A percentile compares a stretch with the other conserved stretches of the same genome.
These are phyloP conservation scores for Glebionis coronaria DNA, from an alignment of 129 eudicot species.

Conservation along the genomic window DNA sequence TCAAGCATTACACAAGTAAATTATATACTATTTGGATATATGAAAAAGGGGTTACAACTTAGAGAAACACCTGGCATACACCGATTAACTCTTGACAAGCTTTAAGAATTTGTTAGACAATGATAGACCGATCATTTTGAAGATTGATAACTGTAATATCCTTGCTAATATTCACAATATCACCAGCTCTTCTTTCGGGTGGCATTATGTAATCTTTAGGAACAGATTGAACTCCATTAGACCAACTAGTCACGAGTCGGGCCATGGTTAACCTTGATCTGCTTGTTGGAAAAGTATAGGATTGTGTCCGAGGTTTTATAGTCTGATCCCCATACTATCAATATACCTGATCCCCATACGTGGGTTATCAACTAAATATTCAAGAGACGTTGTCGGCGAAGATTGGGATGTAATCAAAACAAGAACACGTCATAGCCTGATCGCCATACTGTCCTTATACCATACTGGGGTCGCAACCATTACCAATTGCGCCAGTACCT, in stretches of 20 bases:
- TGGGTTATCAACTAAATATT: background rate
- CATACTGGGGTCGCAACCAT: no score
- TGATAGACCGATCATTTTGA: slow-evolving; percentile 11
- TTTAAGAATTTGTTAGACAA: slow-evolving; percentile 35
- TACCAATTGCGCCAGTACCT: no score
- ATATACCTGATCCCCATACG: no score
- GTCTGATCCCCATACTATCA: no score
- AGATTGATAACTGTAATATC: slow-evolving; percentile 45
- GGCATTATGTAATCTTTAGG: slow-evolving; percentile 51
- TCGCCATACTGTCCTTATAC: no score
- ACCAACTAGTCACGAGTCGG: slow-evolving; percentile 45
- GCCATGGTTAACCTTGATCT: slow-evolving; percentile 28
- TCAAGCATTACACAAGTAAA: background rate
- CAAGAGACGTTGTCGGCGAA: slow-evolving; percentile 13
- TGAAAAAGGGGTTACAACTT: background rate
- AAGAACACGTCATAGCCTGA: background rate
- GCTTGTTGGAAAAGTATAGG: background rate
- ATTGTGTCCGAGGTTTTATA: slow-evolving; percentile 15
- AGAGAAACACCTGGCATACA: slow-evolving; percentile 45
- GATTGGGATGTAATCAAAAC: slow-evolving; percentile 4
- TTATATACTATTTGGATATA: background rate
- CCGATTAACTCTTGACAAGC: slow-evolving; percentile 48
- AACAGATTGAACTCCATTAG: slow-evolving; percentile 35
- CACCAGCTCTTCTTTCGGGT: slow-evolving; percentile 36
- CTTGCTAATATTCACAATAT: slow-evolving; percentile 26